Percentiles rank a stretch among this genome's conserved stretches.
Evolutionary conservation across 352 stramenopile species (phyloP).

Genomic region (Thraustochytrium striatum): DNA sequence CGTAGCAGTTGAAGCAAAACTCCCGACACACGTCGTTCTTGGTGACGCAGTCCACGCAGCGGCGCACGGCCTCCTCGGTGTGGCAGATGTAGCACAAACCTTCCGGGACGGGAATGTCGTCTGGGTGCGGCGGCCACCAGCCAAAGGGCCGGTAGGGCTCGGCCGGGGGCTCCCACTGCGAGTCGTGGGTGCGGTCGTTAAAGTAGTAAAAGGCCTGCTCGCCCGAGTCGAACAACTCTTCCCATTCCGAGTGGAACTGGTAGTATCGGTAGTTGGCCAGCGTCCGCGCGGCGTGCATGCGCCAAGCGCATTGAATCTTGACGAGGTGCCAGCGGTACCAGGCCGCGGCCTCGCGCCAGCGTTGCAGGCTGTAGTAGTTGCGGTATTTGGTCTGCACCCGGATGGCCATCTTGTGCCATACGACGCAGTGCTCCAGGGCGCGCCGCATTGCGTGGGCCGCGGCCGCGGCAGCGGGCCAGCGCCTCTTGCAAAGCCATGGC

Average conservation of each 20-base stretch:
- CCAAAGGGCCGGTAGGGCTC: slow-evolving; percentile 27
- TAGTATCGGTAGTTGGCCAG: background rate
- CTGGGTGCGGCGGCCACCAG: slow-evolving; percentile 38
- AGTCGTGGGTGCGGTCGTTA: slow-evolving; percentile 22
- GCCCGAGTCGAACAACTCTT: slow-evolving; percentile 8
- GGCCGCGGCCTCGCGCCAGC: slow-evolving; percentile 20
- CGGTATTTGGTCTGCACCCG: slow-evolving; percentile 16
- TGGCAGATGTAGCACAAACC: slow-evolving; percentile 30
- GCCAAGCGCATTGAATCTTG: slow-evolving; percentile 21
- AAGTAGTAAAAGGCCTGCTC: slow-evolving; percentile 43
- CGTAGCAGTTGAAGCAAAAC: slow-evolving; percentile 44
- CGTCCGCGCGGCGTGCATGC: slow-evolving; percentile 1
- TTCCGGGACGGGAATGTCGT: slow-evolving; percentile 36
- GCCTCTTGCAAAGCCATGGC: slow-evolving; percentile 10
- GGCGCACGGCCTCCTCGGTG: slow-evolving; percentile 2
- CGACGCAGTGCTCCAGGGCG: background rate
- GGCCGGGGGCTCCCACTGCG: slow-evolving; percentile 17
- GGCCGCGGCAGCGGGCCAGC: background rate
- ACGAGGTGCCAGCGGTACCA: background rate
- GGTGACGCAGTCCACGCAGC: slow-evolving; percentile 15
- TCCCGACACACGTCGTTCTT: slow-evolving; percentile 25
- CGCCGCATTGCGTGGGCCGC: background rate
- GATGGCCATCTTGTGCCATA: slow-evolving; percentile 6
- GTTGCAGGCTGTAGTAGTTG: slow-evolving; percentile 2
- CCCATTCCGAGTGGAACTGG: slow-evolving; percentile 33